These are phyloP conservation scores for Yarrowia sp. DNA, from an alignment of 805 yeast genomes.

Conservation along the genomic window DNA sequence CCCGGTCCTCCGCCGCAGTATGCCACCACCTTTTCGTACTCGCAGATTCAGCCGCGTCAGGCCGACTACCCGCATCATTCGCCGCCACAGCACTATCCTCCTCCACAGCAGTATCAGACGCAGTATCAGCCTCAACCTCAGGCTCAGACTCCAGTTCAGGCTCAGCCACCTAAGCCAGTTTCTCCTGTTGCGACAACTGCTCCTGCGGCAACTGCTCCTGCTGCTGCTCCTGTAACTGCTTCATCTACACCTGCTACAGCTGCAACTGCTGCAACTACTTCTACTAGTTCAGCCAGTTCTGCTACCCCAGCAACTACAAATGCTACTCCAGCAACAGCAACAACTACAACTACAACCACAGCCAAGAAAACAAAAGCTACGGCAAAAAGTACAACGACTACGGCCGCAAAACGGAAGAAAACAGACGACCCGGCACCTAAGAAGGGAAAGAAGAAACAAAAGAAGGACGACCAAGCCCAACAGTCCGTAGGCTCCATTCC, in stretches of 20 bases:
- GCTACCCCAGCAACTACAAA: too few species aligned
- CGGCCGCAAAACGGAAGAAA: constrained; percentile 15
- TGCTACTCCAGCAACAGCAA: too few species aligned
- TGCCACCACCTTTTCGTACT: constrained; percentile 10
- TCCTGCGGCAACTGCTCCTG: constrained; percentile 22
- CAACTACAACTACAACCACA: not conserved
- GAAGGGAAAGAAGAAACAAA: constrained; percentile 28
- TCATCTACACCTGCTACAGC: constrained; percentile 12
- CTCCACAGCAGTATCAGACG: constrained; percentile 10
- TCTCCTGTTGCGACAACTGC: not conserved
- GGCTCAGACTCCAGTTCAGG: not conserved
- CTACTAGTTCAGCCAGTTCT: too few species aligned
- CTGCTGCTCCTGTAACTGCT: constrained; percentile 17
- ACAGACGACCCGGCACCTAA: constrained; percentile 26
- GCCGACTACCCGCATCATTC: not conserved
- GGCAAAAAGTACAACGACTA: constrained; percentile 27
- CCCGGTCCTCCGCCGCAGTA: constrained; percentile 12
- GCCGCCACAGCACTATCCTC: not conserved
- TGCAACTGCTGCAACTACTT: not conserved
- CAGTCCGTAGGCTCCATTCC: constrained; percentile 20
- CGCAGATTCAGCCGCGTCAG: constrained; percentile 15
- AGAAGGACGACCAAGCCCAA: constrained; percentile 6
- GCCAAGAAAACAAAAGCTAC: constrained; percentile 1
- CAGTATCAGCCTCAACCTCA: constrained; percentile 6
- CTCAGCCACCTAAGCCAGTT: constrained; percentile 7